These are phyloP conservation scores for Debaryomyces subglobosus DNA, from an alignment of 1,139 yeast genomes.

Conservation along the genomic window DNA sequence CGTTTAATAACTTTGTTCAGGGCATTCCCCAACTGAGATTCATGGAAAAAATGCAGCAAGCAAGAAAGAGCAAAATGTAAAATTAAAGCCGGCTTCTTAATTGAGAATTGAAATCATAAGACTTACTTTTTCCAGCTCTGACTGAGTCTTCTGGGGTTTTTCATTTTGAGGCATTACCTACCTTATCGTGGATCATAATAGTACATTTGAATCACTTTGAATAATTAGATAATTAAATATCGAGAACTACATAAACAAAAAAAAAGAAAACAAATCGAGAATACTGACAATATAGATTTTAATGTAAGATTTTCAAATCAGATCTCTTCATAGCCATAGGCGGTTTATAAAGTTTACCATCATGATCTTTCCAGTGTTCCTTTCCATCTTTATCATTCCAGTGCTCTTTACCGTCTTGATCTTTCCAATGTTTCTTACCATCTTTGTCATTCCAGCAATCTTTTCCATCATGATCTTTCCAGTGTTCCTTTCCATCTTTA, in stretches of 20 bases:
- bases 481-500: neutral
- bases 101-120: no score
- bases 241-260: neutral
- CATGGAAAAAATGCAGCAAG: conserved; percentile 26
- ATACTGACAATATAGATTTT: no score
- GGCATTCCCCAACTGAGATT: conserved; percentile 79
- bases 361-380: no score
- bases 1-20: conserved; percentile 68
- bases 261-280: neutral
- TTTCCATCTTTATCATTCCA: neutral
- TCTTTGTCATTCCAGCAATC: neutral
- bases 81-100: neutral
- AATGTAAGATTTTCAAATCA: neutral
- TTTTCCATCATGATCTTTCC: neutral
- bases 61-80: neutral
- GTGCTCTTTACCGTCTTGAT: neutral
- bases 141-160: no score
- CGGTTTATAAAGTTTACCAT: neutral
- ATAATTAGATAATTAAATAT: no score
- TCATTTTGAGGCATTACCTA: no score
- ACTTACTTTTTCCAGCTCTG: no score
- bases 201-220: no score
- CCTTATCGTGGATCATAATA: no score
- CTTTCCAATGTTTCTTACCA: neutral
- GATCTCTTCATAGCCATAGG: neutral